These are phyloP conservation scores for Hyaloperonospora arabidopsidis DNA, from an alignment of 352 stramenopile species.

Conservation along the genomic window DNA sequence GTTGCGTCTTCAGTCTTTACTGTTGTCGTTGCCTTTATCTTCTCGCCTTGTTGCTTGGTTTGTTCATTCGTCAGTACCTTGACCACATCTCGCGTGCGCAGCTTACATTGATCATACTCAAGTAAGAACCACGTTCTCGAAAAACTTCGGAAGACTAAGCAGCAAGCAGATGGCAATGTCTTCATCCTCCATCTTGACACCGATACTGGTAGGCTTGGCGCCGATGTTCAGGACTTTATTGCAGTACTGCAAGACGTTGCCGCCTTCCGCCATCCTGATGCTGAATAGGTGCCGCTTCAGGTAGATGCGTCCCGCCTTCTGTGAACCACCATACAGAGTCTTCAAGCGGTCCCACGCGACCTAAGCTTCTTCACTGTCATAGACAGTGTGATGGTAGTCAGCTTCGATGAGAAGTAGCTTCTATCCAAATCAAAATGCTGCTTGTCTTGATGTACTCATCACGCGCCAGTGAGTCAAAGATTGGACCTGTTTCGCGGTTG, in stretches of 20 bases:
- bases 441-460: too few relatives aligned
- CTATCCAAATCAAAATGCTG: background rate
- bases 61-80: conserved; percentile 24
- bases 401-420: conserved; percentile 24
- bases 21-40: conserved; percentile 10
- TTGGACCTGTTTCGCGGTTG: too few relatives aligned
- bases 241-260: conserved; percentile 2
- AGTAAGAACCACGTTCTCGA: background rate
- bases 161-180: conserved; percentile 5
- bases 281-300: conserved; percentile 15
- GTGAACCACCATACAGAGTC: conserved; percentile 9
- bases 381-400: conserved; percentile 17
- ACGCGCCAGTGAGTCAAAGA: too few relatives aligned
- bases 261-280: conserved; percentile 2
- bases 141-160: conserved; percentile 1
- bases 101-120: conserved; percentile 14
- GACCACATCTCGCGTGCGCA: conserved; percentile 11
- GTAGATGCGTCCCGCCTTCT: conserved; percentile 23
- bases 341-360: conserved; percentile 6
- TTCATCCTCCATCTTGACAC: conserved; percentile 6
- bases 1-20: background rate
- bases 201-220: conserved; percentile 4
- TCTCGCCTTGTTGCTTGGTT: conserved; percentile 15
- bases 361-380: conserved; percentile 15
- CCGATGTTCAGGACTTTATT: conserved; percentile 4